phyloP scores from a whole-genome alignment of 495 filamentous ascomycete species.

The Achaetomiella virescens region DNA sequence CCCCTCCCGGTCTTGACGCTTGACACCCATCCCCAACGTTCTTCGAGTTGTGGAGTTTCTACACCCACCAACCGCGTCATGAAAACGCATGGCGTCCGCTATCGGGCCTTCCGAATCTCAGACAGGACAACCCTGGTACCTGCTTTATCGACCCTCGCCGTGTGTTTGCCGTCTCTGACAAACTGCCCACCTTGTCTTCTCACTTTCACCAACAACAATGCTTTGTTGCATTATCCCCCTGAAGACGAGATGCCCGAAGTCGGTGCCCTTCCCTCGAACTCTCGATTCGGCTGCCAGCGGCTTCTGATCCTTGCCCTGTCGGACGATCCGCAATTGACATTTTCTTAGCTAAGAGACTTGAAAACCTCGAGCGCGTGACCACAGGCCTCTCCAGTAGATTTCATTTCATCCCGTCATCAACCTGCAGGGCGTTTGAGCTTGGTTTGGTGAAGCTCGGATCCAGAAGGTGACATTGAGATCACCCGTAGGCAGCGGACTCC shows the following conservation, averaged over 20 bases:
- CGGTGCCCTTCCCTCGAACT: conserved; percentile 7
- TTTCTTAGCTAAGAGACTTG: conserved; percentile 28
- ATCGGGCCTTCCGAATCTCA: not conserved
- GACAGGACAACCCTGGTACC: not conserved
- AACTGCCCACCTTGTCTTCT: conserved; percentile 10
- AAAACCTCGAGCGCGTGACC: conserved; percentile 24
- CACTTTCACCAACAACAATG: conserved; percentile 8
- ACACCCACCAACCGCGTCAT: not conserved
- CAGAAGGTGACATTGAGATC: not conserved
- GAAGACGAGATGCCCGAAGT: conserved; percentile 21
- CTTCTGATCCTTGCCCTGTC: conserved; percentile 22
- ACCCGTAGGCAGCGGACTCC: not conserved
- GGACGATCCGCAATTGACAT: conserved; percentile 25
- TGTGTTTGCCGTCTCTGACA: not conserved
- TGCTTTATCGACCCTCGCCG: not conserved
- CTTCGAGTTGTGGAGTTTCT: not conserved
- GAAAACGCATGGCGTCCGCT: not conserved
- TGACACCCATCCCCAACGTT: not conserved
- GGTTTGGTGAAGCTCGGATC: not conserved
- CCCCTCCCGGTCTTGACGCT: not conserved
- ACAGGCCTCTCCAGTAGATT: conserved; percentile 3
- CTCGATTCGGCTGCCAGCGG: conserved; percentile 13
- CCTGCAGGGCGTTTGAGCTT: not conserved
- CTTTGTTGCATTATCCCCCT: conserved; percentile 6
- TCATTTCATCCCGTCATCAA: conserved; percentile 6